Percentiles rank a stretch among this genome's conserved stretches.
Evolutionary conservation across 306 rosid genomes (phyloP).

Genomic region (Quercus alba): DNA sequence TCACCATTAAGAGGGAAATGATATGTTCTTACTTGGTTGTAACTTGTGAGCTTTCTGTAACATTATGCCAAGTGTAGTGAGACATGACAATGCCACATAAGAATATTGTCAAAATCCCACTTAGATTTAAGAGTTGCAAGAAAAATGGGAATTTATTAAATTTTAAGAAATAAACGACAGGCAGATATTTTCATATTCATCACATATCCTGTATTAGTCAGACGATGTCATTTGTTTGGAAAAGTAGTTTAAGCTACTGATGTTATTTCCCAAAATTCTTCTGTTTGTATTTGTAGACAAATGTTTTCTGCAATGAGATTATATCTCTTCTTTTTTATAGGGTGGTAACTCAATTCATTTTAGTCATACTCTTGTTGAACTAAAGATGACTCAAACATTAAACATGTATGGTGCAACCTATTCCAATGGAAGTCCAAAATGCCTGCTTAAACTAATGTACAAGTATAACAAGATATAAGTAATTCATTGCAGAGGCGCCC

Average conservation of each 20-base stretch:
- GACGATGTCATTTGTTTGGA: no score
- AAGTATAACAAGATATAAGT: no score
- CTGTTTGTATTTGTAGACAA: neutral
- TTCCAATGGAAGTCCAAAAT: no score
- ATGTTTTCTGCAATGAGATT: neutral
- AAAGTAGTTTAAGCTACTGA: no score
- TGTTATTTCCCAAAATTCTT: no score
- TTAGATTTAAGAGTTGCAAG: constrained; percentile 68
- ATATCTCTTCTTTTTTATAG: neutral
- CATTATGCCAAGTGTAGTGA: constrained; percentile 87
- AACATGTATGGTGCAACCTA: no score
- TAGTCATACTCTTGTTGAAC: neutral
- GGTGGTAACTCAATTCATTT: neutral
- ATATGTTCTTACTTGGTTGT: constrained; percentile 67
- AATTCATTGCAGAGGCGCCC: no score
- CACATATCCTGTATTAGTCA: neutral
- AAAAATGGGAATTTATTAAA: neutral
- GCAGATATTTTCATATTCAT: neutral
- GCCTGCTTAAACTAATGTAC: no score
- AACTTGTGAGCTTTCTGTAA: constrained; percentile 78
- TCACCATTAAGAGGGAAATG: neutral
- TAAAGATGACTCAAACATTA: neutral
- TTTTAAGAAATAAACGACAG: neutral
- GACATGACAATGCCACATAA: constrained; percentile 91
- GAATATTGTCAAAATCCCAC: constrained; percentile 88